Evolutionary conservation across 2,329 filamentous ascomycete species (phyloP).

Genomic region (Aspergillus sp.): DNA sequence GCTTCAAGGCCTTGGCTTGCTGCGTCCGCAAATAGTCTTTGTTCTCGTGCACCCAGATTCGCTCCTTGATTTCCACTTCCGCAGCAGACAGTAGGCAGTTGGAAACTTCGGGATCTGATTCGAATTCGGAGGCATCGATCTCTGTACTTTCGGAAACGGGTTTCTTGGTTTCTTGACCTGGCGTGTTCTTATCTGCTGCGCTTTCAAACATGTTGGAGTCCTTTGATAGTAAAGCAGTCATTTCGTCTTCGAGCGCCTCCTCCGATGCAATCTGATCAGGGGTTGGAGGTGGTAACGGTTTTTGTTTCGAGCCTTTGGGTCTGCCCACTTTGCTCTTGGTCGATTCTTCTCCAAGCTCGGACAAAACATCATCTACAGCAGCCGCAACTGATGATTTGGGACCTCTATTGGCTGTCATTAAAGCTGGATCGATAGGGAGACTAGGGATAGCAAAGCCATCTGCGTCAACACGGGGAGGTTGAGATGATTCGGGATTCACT

Average conservation of each 20-base stretch:
- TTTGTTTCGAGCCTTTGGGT: slow-evolving; percentile 25
- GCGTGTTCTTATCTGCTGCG: slow-evolving; percentile 4
- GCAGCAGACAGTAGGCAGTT: slow-evolving; percentile 70
- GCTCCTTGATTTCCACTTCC: slow-evolving; percentile 79
- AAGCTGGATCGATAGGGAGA: slow-evolving; percentile 41
- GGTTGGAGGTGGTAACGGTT: slow-evolving; percentile 47
- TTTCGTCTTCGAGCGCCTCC: slow-evolving; percentile 61
- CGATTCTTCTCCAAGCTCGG: slow-evolving; percentile 16
- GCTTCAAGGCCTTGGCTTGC: slow-evolving; percentile 75
- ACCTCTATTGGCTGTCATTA: slow-evolving; percentile 21
- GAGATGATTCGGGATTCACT: slow-evolving; percentile 14
- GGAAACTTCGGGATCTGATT: slow-evolving; percentile 79
- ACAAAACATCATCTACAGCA: slow-evolving; percentile 15
- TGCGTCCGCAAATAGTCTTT: slow-evolving; percentile 86
- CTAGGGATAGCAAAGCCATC: slow-evolving; percentile 65
- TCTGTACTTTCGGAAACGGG: slow-evolving; percentile 51
- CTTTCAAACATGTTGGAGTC: slow-evolving; percentile 33
- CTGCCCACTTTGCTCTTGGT: slow-evolving; percentile 19
- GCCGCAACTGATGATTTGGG: slow-evolving; percentile 15
- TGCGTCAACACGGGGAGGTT: slow-evolving; percentile 50
- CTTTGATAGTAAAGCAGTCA: slow-evolving; percentile 59
- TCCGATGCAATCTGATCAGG: slow-evolving; percentile 58
- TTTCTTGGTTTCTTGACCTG: slow-evolving; percentile 23
- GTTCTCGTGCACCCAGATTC: slow-evolving; percentile 91
- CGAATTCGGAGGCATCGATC: slow-evolving; percentile 77